Evolutionary conservation across 768 basidiomycete genomes (phyloP).

Genomic region (Sporobolomyces phaffii): DNA sequence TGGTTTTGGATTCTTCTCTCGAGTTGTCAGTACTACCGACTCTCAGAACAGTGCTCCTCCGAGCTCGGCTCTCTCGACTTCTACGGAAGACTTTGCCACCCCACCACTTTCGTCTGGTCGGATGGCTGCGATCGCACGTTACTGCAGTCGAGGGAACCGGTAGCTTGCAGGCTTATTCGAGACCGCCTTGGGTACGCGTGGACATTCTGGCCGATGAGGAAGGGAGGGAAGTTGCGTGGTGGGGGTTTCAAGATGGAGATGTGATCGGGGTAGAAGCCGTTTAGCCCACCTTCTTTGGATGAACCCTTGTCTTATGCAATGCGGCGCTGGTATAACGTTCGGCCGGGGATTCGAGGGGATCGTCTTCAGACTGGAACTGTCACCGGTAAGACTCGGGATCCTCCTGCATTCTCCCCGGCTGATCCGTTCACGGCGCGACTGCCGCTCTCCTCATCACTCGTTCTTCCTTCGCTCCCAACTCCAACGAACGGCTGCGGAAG

Average conservation of each 20-base stretch:
- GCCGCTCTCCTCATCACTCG: too few species aligned
- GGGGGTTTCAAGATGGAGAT: conserved; percentile 26
- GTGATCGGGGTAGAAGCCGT: background rate
- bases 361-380: too few species aligned
- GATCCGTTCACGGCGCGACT: too few species aligned
- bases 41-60: conserved; percentile 23
- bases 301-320: too few species aligned
- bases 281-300: too few species aligned
- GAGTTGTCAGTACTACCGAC: conserved; percentile 27
- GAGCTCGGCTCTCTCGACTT: conserved; percentile 24
- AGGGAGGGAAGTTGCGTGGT: conserved; percentile 29
- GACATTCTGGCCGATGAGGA: conserved; percentile 25
- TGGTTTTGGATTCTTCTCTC: background rate
- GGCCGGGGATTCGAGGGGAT: too few species aligned
- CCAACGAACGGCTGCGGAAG: too few species aligned
- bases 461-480: too few species aligned
- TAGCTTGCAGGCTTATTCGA: too few species aligned
- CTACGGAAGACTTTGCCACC: conserved; percentile 10
- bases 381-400: too few species aligned
- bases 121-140: background rate
- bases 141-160: background rate
- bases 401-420: too few species aligned
- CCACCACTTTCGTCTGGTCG: conserved; percentile 14
- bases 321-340: too few species aligned
- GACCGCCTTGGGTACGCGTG: conserved; percentile 13